These are phyloP conservation scores for Mycena galericulata DNA, from an alignment of 768 basidiomycete species.

Conservation along the genomic window DNA sequence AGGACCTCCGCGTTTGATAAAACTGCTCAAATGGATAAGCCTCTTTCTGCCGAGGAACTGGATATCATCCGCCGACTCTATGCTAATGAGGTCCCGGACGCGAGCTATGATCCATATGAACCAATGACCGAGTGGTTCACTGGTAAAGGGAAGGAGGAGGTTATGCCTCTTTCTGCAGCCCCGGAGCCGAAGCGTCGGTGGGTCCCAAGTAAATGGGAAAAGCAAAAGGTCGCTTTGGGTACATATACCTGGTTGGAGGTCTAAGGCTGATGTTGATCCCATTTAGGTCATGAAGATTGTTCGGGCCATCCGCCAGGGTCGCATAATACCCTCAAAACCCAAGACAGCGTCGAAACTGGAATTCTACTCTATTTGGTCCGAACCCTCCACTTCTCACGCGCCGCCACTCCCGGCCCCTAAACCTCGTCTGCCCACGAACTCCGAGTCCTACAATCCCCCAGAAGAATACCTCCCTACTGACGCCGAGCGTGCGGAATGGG, in stretches of 20 bases:
- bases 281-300: slow-evolving; percentile 99
- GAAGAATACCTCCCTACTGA: slow-evolving; percentile 94
- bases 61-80: slow-evolving; percentile 96
- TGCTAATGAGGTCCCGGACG: slow-evolving; percentile 91
- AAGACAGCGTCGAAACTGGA: slow-evolving; percentile 75
- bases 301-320: slow-evolving; percentile 95
- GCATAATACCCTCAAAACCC: slow-evolving; percentile 91
- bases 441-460: slow-evolving; percentile 99
- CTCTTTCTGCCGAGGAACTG: slow-evolving; percentile 89
- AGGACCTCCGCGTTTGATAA: slow-evolving; percentile 97
- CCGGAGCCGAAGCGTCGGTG: slow-evolving; percentile 97
- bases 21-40: slow-evolving; percentile 85
- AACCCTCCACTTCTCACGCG: slow-evolving; percentile 76
- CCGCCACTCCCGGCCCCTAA: slow-evolving; percentile 97
- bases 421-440: slow-evolving; percentile 86
- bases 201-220: slow-evolving; percentile 99
- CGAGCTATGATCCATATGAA: slow-evolving; percentile 91
- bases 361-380: slow-evolving; percentile 92
- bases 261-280: not conserved
- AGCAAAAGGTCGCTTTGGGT: slow-evolving; percentile 82
- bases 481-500: slow-evolving; percentile 86
- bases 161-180: slow-evolving; percentile 91
- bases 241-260: not conserved
- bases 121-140: slow-evolving; percentile 98
- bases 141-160: slow-evolving; percentile 92